phyloP scores from a whole-genome alignment of 2,329 filamentous ascomycete species.

The Aspergillus sp. region DNA sequence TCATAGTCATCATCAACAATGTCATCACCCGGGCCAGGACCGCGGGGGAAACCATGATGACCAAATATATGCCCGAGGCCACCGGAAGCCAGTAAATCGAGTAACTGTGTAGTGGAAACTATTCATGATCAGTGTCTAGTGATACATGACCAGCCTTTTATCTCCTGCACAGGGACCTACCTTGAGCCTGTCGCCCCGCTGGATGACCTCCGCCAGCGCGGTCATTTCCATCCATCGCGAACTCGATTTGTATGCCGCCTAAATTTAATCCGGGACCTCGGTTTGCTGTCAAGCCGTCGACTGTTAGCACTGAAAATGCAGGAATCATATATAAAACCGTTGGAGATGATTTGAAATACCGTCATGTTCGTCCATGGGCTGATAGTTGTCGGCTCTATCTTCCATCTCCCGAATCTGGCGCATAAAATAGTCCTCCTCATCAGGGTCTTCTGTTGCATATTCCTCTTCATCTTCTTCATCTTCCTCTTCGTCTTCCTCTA shows the following conservation, averaged over 20 bases:
- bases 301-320: not conserved
- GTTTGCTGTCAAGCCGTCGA: not conserved
- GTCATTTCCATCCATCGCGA: constrained; percentile 26
- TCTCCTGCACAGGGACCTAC: constrained; percentile 17
- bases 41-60: constrained; percentile 29
- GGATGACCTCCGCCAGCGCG: constrained; percentile 14
- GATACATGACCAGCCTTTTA: not conserved
- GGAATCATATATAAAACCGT: not conserved
- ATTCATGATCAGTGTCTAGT: not conserved
- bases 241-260: constrained; percentile 30
- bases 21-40: constrained; percentile 15
- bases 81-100: constrained; percentile 55
- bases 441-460: constrained; percentile 54
- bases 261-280: constrained; percentile 20
- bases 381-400: constrained; percentile 27
- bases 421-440: constrained; percentile 31
- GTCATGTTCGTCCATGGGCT: constrained; percentile 10
- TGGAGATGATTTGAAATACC: constrained; percentile 13
- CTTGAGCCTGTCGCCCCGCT: constrained; percentile 18
- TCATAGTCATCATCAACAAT: constrained; percentile 24
- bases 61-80: constrained; percentile 55
- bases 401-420: constrained; percentile 12
- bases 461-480: constrained; percentile 40
- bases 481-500: constrained; percentile 42
- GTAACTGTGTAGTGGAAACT: constrained; percentile 46